These are phyloP conservation scores for Colletotrichum graminicola DNA, from an alignment of 2,329 filamentous ascomycete species.

Conservation along the genomic window DNA sequence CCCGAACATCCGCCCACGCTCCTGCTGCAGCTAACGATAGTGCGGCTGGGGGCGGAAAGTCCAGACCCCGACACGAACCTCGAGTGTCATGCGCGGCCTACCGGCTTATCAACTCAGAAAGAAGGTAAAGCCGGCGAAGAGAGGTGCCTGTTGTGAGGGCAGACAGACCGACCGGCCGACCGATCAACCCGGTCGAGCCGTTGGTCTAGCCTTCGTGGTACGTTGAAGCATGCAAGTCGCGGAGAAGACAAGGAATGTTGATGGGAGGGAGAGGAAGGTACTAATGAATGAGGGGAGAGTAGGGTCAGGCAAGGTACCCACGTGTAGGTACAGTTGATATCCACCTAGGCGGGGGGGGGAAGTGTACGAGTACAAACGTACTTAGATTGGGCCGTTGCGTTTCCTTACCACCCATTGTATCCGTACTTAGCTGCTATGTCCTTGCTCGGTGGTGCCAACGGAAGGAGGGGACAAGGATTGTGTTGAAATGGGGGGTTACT, in stretches of 20 bases:
- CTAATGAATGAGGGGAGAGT: not conserved
- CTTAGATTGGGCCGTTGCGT: conserved; percentile 1
- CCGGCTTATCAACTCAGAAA: not conserved
- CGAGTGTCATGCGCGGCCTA: not conserved
- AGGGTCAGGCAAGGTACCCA: conserved; percentile 6
- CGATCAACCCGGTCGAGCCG: not conserved
- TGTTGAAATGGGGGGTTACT: not conserved
- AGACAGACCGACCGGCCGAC: not conserved
- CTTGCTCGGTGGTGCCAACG: not conserved
- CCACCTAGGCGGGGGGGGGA: not conserved
- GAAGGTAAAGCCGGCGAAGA: not conserved
- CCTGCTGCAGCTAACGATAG: not conserved
- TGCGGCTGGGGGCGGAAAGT: not conserved
- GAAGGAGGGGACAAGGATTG: conserved; percentile 1
- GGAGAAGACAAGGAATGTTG: not conserved
- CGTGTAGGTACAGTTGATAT: not conserved
- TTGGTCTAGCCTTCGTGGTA: not conserved
- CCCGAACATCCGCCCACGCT: not conserved
- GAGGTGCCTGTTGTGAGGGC: not conserved
- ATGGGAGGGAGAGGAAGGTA: not conserved
- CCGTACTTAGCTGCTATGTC: not conserved
- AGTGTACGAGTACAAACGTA: not conserved
- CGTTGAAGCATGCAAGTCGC: not conserved
- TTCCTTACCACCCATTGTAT: not conserved
- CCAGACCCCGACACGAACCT: not conserved